Evolutionary conservation across 1,284 basidiomycete genomes (phyloP).

Genomic region (Thelephora terrestris): DNA sequence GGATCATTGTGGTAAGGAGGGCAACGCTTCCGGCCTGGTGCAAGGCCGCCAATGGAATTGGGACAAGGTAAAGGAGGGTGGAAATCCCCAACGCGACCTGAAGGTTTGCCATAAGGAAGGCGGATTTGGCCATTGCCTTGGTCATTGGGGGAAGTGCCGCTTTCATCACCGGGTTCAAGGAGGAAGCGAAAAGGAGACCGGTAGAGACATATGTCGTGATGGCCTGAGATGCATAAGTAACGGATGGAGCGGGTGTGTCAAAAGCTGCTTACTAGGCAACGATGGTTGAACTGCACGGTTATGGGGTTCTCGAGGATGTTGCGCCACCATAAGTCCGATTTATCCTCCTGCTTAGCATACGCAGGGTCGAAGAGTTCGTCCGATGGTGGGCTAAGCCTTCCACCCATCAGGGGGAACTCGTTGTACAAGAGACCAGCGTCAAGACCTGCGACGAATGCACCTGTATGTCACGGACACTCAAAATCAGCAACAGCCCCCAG

Average conservation of each 20-base stretch:
- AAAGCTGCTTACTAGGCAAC: constrained; percentile 61
- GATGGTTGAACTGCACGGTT: constrained; percentile 95
- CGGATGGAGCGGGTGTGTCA: constrained; percentile 4
- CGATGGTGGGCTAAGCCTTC: constrained; percentile 70
- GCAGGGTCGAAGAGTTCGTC: constrained; percentile 75
- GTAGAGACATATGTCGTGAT: constrained; percentile 74
- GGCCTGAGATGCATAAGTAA: constrained; percentile 39
- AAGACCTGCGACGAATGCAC: constrained; percentile 95
- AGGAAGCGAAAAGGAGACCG: constrained; percentile 51
- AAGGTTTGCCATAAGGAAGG: constrained; percentile 76
- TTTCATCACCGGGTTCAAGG: constrained; percentile 43
- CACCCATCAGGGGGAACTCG: constrained; percentile 97
- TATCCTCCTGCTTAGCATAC: constrained; percentile 63
- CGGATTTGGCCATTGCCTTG: constrained; percentile 49
- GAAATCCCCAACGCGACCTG: constrained; percentile 89
- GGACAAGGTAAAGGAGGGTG: constrained; percentile 91
- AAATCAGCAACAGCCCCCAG: constrained; percentile 1
- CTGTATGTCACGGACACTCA: constrained; percentile 30
- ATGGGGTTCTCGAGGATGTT: constrained; percentile 97
- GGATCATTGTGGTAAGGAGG: constrained; percentile 79
- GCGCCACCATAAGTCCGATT: constrained; percentile 78
- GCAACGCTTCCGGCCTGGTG: constrained; percentile 95
- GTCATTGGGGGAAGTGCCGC: constrained; percentile 60
- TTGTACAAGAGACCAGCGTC: constrained; percentile 97
- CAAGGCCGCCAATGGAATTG: constrained; percentile 82